Evolutionary conservation across 305 asterid genomes (phyloP), one percentile per base, ranked within the genome.

Genomic region (Coffea humblotiana): DNA sequence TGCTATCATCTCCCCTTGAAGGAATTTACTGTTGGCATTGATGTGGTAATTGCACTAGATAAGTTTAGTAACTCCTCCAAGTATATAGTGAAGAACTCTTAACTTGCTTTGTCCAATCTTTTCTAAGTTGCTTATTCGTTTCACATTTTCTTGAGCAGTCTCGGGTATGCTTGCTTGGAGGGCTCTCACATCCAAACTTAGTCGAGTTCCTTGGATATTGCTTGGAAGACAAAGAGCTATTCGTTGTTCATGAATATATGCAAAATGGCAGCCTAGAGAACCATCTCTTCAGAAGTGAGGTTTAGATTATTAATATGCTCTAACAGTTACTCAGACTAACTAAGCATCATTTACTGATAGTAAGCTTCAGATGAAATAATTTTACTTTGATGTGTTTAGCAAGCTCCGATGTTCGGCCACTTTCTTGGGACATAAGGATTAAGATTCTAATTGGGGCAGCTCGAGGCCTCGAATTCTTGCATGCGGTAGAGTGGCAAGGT

Each of bases 401-500:
- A 83, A 92, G 92, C 52, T 84, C 94, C 25, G 82, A 92, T 70
- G 94, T 82, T 81, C 94, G 88, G 84, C 93, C 97, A 21, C 93
- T 92, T 77, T 83, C 93, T 14, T 92, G 97, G 97, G 88, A 86
- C 32, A 85, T 83, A 76, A 85, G 96, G 85, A 86, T 92, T 21
- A 87, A 84, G 90, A 87, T 91, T 75, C 47, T 90, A 61, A 87
- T 85, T 1, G 97, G 90, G 64, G 92, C 94, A 70, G 96, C 96
- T 80, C 86, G 85, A 49, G 97, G 94, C 23, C 89, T 92, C 21
- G 92, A 88, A 21, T 91, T 84, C 88, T 80, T 92, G 86, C 97
- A 91, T 63, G 80, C 87, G 4, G 82, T 89, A 6, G 92, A 91
- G 82, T 75, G 76, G 45, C 86, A 90, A 85, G 90, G 89, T 56